A percentile compares a stretch with the other conserved stretches of the same genome.
Evolutionary conservation across 495 filamentous ascomycete species (phyloP).

Genomic region (Xylaria acuta): DNA sequence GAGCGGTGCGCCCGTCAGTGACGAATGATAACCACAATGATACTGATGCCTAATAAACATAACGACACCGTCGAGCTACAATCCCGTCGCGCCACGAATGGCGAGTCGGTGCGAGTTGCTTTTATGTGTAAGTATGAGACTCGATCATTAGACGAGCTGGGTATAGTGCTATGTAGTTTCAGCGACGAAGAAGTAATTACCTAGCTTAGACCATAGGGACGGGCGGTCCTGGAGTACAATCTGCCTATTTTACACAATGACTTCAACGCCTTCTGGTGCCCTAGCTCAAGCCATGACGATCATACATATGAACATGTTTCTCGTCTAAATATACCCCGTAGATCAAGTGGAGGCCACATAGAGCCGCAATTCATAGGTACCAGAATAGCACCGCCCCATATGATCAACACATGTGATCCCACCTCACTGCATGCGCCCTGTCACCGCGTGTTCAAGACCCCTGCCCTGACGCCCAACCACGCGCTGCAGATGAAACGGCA

Average conservation of each 20-base stretch:
- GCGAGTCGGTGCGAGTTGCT: not conserved
- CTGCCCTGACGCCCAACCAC: constrained; percentile 13
- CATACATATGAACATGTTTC: not conserved
- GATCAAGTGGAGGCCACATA: constrained; percentile 1
- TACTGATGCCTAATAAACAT: not conserved
- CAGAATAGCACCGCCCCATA: constrained; percentile 8
- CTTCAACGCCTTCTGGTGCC: not conserved
- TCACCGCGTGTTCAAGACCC: constrained; percentile 9
- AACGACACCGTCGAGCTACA: not conserved
- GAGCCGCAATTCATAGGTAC: not conserved
- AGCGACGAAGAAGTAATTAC: not conserved
- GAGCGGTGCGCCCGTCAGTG: not conserved
- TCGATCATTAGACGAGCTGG: not conserved
- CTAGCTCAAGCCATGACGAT: not conserved
- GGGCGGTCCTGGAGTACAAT: not conserved
- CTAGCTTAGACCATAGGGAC: not conserved
- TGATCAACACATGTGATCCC: constrained; percentile 18
- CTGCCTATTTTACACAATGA: not conserved
- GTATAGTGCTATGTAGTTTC: not conserved
- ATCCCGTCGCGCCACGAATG: not conserved
- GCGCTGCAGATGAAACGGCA: constrained; percentile 7
- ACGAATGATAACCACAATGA: not conserved
- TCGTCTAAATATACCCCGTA: constrained; percentile 10
- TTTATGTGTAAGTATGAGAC: not conserved
- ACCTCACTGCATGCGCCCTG: constrained; percentile 20